Conservation (phyloP, 495 filamentous ascomycete species). For the Daldinia caldariorum region DNA sequence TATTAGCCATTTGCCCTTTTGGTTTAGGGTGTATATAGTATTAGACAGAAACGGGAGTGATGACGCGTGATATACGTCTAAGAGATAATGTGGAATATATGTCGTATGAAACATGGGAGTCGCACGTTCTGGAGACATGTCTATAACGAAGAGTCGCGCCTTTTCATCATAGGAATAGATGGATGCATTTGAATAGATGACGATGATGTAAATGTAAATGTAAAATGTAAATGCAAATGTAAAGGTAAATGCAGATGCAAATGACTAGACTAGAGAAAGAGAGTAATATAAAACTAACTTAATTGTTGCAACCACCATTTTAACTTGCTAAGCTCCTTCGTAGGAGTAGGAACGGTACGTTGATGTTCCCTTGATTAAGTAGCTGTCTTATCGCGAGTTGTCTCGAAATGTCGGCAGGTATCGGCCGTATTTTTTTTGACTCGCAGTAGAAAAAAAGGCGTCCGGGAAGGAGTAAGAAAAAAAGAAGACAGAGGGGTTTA, state of each 20-base stretch:
- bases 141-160: constrained; percentile 25
- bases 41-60: constrained; percentile 3
- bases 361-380: constrained; percentile 36
- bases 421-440: constrained; percentile 39
- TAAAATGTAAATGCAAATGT: neutral
- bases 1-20: constrained; percentile 21
- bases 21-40: neutral
- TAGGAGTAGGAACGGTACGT: constrained; percentile 39
- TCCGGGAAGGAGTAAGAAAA: constrained; percentile 15
- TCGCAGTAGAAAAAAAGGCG: constrained; percentile 29
- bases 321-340: constrained; percentile 52
- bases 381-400: constrained; percentile 45
- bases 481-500: constrained; percentile 36
- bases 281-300: constrained; percentile 66
- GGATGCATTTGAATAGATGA: constrained; percentile 7
- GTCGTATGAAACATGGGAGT: constrained; percentile 36
- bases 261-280: constrained; percentile 4
- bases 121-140: constrained; percentile 21
- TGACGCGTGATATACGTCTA: constrained; percentile 29
- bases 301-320: constrained; percentile 85
- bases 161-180: constrained; percentile 9
- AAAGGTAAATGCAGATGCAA: constrained; percentile 6
- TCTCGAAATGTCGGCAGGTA: constrained; percentile 40
- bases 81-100: constrained; percentile 10
- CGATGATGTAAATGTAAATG: neutral